Evolutionary conservation across 176 grass and related monocot species (phyloP), one percentile per base, ranked within the genome.

Genomic region (Hyparrhenia diplandra): DNA sequence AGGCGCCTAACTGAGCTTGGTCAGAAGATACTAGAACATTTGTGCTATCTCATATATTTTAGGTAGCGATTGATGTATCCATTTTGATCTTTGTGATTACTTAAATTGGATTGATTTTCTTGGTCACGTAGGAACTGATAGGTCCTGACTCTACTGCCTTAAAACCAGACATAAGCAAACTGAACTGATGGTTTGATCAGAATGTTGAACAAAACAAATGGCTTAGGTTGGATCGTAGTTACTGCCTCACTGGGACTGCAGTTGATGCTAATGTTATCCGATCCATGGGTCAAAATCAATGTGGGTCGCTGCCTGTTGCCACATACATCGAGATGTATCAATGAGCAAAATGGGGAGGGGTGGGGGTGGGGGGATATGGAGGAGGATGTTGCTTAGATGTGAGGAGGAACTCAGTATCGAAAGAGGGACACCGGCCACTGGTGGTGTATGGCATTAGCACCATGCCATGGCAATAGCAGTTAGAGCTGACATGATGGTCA

Each of bases 11-110:
- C 89, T 49, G 96, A 95, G 76, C 81, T 99, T 79, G 96, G 93
- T 69, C 87, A 85, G 66, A 99, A 84, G 85, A 99, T 94, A 86
- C 80, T 99, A 80, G 96, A 99, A 85, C 88, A 69, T 93, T 99
- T 93, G 87, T 89, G 60, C 78, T 99, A 57, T 84, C 85, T 80
- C 96, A 99, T 83, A 93, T 99, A 86, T 91, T 91, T 83, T 83
- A 91, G 96, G 96, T 99, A 87, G 84, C 28, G 25, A 42, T 62
- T 29, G 36, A 17, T 67, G n/a, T 67, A 21, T 71, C 6, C 51
- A 68, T 57, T 71, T 23, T 78, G 10, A 67, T 78, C 21, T 59
- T 73, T 78, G 6, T 69, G 21, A 72, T 78, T 78, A 67, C 57
- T 82, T 85, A 42, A 24, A 67, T 70, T 12, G 46, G 67, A 17